Evolutionary conservation across 768 basidiomycete species (phyloP), one percentile per base, ranked within the genome.

Genomic region (Leucocoprinus leucothites): DNA sequence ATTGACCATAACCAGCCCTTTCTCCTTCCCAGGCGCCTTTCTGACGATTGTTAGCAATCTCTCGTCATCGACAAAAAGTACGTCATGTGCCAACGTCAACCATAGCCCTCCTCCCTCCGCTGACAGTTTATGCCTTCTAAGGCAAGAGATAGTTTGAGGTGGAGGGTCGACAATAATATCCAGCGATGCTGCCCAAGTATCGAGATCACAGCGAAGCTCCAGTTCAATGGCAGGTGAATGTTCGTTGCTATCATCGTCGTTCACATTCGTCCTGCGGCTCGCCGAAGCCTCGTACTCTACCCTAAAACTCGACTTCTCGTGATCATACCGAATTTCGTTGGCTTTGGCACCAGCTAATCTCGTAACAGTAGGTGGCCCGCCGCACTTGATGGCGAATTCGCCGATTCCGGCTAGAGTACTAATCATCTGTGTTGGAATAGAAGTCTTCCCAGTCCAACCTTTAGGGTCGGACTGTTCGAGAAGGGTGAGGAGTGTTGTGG

Each of bases 401-500:
- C 97, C 94, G 9, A 97, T 87, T 1, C 95, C 95, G 0, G 94
- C 92, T 0, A 98, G 73, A 1, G 86, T 80, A 38, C 82, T 82
- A 64, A 96, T 86, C 92, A 98, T 96, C 62, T 94, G 86, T n/a
- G 86, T 87, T 1, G 95, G 96, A 48, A 96, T 94, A 11, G 91
- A 90, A 0, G 86, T 84, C 69, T 98, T 98, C 71, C 91, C 94
- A 4, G 92, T 86, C 95, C 96, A 98, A 44, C 94, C 94, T 69
- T 95, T 92, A 5, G 94, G 94, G 67, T 99, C 96, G 9, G 92
- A 94, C 69, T 98, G 97, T 64, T 98, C 96, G 3, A 99, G 80
- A 1, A 99, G 74, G 0, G 94, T 97, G 58, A 99, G 84, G 9
- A 91, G 82, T 0, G 95, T 97, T 1, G 97, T 98, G 2, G 85